Conservation (phyloP, 371 early-diverging fungal genomes). For the Quaeritorhiza haematococci region DNA sequence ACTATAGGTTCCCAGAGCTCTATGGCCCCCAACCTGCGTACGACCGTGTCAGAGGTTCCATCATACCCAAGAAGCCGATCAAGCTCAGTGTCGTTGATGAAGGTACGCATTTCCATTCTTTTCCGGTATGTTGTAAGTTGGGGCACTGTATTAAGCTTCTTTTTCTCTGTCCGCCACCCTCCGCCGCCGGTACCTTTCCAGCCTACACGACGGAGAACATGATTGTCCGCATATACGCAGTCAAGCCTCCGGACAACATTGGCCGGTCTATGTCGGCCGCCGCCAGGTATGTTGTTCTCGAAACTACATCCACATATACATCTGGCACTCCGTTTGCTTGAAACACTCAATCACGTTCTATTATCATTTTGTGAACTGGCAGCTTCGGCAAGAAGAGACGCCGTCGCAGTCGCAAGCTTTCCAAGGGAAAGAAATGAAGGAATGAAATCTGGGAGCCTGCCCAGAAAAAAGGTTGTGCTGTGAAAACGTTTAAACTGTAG, state of each 20-base stretch:
- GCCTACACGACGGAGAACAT: slow-evolving; percentile 86
- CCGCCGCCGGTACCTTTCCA: not conserved
- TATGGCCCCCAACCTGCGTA: slow-evolving; percentile 64
- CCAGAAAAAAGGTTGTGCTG: too few relatives aligned
- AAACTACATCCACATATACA: not conserved
- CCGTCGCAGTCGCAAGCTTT: slow-evolving; percentile 6
- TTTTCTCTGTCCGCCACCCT: too few relatives aligned
- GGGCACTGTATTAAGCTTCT: too few relatives aligned
- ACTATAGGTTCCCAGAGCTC: slow-evolving; percentile 88
- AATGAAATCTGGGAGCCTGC: too few relatives aligned
- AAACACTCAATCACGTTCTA: not conserved
- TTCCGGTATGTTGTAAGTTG: too few relatives aligned
- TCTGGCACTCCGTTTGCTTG: not conserved
- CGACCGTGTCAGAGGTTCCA: slow-evolving; percentile 85
- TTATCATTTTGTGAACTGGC: not conserved
- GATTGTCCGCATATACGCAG: slow-evolving; percentile 96
- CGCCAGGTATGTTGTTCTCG: slow-evolving; percentile 27
- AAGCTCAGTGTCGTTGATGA: slow-evolving; percentile 85
- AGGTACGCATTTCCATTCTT: too few relatives aligned
- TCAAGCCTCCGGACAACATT: slow-evolving; percentile 86
- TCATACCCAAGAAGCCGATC: slow-evolving; percentile 70
- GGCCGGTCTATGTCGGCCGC: slow-evolving; percentile 77
- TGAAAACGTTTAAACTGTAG: too few relatives aligned
- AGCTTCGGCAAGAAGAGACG: slow-evolving; percentile 19
- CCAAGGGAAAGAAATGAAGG: too few relatives aligned